Conservation (phyloP, 2,329 filamentous ascomycete genomes). For the Dendrostoma leiphaemia region DNA sequence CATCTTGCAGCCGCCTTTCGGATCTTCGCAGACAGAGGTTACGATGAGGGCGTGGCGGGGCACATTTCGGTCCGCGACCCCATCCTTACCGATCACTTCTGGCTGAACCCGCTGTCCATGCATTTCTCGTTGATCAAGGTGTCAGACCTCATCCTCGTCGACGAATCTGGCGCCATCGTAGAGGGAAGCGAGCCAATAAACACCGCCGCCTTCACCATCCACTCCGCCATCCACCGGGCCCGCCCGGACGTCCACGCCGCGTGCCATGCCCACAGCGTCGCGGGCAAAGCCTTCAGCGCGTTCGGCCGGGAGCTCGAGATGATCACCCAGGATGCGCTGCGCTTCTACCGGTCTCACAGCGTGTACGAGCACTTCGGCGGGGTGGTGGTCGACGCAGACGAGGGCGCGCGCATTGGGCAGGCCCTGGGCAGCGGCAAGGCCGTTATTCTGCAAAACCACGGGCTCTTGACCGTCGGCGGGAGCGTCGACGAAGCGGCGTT, state of each 20-base stretch:
- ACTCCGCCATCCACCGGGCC: slow-evolving; percentile 64
- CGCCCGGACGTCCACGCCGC: slow-evolving; percentile 64
- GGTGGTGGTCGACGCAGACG: slow-evolving; percentile 56
- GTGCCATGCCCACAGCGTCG: slow-evolving; percentile 64
- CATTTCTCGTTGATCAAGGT: slow-evolving; percentile 67
- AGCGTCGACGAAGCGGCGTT: slow-evolving; percentile 75
- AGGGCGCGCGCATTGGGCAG: slow-evolving; percentile 61
- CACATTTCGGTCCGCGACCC: slow-evolving; percentile 45
- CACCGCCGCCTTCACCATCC: slow-evolving; percentile 68
- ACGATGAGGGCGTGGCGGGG: slow-evolving; percentile 59
- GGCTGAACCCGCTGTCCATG: slow-evolving; percentile 55
- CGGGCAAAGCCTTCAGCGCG: slow-evolving; percentile 65
- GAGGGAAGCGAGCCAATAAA: slow-evolving; percentile 66
- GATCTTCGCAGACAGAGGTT: slow-evolving; percentile 58
- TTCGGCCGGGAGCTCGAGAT: slow-evolving; percentile 66
- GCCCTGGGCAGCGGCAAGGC: slow-evolving; percentile 61
- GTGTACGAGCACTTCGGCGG: slow-evolving; percentile 59
- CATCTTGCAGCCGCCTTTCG: slow-evolving; percentile 60
- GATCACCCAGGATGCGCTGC: slow-evolving; percentile 64
- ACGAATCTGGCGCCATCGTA: slow-evolving; percentile 58
- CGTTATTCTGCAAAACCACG: slow-evolving; percentile 68
- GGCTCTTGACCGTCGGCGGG: slow-evolving; percentile 64
- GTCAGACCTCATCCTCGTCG: slow-evolving; percentile 66
- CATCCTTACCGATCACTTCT: slow-evolving; percentile 23
- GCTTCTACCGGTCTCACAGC: slow-evolving; percentile 63